Conservation (phyloP, 2,329 filamentous ascomycete species). For the Trematosphaeria pertusa region DNA sequence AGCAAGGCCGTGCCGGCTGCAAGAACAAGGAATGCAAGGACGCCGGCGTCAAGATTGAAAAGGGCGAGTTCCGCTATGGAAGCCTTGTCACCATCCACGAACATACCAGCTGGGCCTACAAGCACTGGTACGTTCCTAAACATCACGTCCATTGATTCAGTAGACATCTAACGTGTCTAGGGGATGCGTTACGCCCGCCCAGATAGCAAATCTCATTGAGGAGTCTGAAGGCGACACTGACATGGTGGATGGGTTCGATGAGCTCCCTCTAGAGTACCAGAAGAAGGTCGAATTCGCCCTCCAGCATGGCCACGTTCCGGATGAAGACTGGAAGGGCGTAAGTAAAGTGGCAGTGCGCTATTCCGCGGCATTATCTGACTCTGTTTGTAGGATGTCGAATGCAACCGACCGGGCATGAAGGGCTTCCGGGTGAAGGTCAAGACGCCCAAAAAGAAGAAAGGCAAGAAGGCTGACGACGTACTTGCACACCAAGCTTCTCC, state of each 20-base stretch:
- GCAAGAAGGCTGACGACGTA: slow-evolving; percentile 32
- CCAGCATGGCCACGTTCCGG: slow-evolving; percentile 78
- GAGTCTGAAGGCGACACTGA: slow-evolving; percentile 66
- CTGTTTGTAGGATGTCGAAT: slow-evolving; percentile 71
- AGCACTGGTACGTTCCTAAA: slow-evolving; percentile 75
- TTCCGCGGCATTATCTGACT: slow-evolving; percentile 44
- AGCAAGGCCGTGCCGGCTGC: slow-evolving; percentile 76
- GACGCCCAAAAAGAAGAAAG: slow-evolving; percentile 43
- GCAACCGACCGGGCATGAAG: slow-evolving; percentile 71
- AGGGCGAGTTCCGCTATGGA: slow-evolving; percentile 75
- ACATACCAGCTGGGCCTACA: slow-evolving; percentile 75
- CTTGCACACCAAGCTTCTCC: background rate
- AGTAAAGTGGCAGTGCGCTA: slow-evolving; percentile 46
- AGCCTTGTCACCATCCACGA: slow-evolving; percentile 69
- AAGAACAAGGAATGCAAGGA: slow-evolving; percentile 76
- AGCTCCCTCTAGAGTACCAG: slow-evolving; percentile 71
- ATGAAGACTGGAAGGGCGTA: slow-evolving; percentile 90
- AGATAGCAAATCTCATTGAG: slow-evolving; percentile 71
- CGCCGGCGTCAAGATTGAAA: slow-evolving; percentile 71
- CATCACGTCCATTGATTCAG: background rate
- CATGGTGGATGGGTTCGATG: slow-evolving; percentile 80
- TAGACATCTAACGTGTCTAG: slow-evolving; percentile 55
- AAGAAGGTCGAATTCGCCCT: slow-evolving; percentile 77
- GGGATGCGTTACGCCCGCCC: slow-evolving; percentile 85
- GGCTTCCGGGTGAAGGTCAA: slow-evolving; percentile 62